These are phyloP conservation scores for Meyerozyma guilliermondii DNA, from an alignment of 1,139 yeast genomes.

Conservation along the genomic window DNA sequence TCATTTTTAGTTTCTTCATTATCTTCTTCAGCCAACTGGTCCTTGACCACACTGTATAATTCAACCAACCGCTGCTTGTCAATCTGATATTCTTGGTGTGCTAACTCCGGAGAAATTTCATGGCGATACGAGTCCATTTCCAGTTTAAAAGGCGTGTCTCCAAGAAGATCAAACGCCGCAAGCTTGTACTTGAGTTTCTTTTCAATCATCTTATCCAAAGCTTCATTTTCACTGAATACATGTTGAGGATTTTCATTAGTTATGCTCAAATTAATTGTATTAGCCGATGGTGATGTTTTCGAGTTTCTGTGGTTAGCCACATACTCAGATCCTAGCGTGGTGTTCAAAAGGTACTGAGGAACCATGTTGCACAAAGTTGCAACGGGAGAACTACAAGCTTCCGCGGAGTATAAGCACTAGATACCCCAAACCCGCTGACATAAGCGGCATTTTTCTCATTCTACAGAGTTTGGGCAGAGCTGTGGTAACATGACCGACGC, in stretches of 20 bases:
- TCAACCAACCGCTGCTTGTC: slow-evolving; percentile 28
- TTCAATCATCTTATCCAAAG: slow-evolving; percentile 28
- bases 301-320: background rate
- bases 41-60: slow-evolving; percentile 29
- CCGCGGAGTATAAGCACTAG: background rate
- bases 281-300: background rate
- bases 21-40: slow-evolving; percentile 16
- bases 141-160: slow-evolving; percentile 24
- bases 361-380: slow-evolving; percentile 15
- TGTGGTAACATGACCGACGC: slow-evolving; percentile 34
- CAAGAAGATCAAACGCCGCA: slow-evolving; percentile 34
- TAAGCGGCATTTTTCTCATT: background rate
- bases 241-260: background rate
- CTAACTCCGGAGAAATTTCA: background rate
- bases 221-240: slow-evolving; percentile 26
- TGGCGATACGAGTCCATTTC: background rate
- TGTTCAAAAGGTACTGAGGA: slow-evolving; percentile 41
- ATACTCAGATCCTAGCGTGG: slow-evolving; percentile 29
- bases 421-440: background rate
- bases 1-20: slow-evolving; percentile 9
- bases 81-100: slow-evolving; percentile 4
- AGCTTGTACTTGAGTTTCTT: slow-evolving; percentile 34
- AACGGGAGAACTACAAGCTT: background rate
- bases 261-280: background rate
- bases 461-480: background rate